Base-by-base conservation (phyloP, 2,329 filamentous ascomycete genomes). In the Aspergillus neotritici region DNA sequence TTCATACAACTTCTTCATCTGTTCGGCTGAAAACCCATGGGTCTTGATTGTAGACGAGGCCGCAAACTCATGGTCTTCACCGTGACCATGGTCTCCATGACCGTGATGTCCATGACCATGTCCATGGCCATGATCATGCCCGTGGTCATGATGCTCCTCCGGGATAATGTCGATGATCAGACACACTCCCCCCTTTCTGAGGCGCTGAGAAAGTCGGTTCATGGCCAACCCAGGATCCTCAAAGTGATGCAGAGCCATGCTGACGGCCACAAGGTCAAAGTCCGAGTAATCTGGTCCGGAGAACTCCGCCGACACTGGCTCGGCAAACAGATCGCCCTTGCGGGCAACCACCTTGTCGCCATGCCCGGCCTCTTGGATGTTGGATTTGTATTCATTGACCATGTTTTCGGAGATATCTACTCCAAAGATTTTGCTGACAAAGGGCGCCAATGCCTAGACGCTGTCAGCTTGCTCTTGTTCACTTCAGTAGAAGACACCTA, bases 371-470 rank as follows among this genome's bases (percentile, higher is more conserved):
- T 76, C 75, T 30, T 65, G 60, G 14, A 79, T 81, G 17, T 76
- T 72, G 9, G 68, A 64, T 58, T 88, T 89, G 69, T 83, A 90
- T 5, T 74, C 70, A 0, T 70, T 67, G 4, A 87, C 76, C 85
- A 89, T 89, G 47, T 79, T 79, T 49, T 81, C 74, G 0, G 84
- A 83, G 43, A 88, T 66, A 58, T 90, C 86, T 34, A 90, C 73
- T 33, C 84, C 86, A 12, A 83, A 66, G 37, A 79, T 78, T 51
- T 82, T 73, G 1, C 78, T 80, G 3, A 80, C 75, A 53, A 78
- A 82, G 2, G 81, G 78, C 1, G 75, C 77, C 11, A 86, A 71
- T 11, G 78, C 72, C 77, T 55, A 34, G 2, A 16, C 31, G 25
- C n/a, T 9, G 31, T 50, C 31, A 52, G 41, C 21, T n/a, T 31